These are phyloP conservation scores for Stentor roeselii DNA, from an alignment of 73 alveolate species.

Conservation along the genomic window DNA sequence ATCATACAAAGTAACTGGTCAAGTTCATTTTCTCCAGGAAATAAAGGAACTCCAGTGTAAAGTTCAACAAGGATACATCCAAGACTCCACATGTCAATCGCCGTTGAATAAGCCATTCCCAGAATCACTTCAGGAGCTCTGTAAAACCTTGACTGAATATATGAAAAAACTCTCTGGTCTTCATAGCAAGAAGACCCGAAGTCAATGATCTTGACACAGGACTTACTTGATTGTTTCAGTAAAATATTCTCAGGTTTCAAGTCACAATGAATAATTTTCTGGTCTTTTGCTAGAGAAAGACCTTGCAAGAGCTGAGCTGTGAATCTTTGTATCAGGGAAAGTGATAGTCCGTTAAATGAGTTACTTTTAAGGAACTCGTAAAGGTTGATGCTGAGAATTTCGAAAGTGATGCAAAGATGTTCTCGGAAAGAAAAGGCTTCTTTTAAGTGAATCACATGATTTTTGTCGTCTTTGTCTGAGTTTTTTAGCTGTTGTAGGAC, in stretches of 20 bases:
- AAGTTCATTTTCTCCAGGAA: constrained; percentile 68
- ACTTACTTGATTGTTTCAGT: constrained; percentile 49
- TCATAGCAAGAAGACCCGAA: constrained; percentile 80
- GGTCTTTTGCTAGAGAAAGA: constrained; percentile 45
- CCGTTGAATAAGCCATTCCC: constrained; percentile 86
- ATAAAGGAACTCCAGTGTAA: constrained; percentile 57
- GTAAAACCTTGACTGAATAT: constrained; percentile 88
- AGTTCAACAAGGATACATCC: constrained; percentile 91
- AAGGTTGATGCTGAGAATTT: constrained; percentile 63
- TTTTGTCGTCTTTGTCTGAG: constrained; percentile 37
- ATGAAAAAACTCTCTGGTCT: constrained; percentile 68
- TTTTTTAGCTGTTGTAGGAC: constrained; percentile 52
- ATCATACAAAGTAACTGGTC: constrained; percentile 73
- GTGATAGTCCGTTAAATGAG: constrained; percentile 63
- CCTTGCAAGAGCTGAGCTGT: constrained; percentile 62
- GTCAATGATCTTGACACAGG: constrained; percentile 71
- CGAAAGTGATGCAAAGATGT: constrained; percentile 67
- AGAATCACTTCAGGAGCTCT: constrained; percentile 96
- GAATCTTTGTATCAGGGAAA: constrained; percentile 55
- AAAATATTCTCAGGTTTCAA: constrained; percentile 82
- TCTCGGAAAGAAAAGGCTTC: constrained; percentile 72
- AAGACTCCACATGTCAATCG: constrained; percentile 96
- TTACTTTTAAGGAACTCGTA: constrained; percentile 65
- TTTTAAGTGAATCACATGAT: constrained; percentile 50
- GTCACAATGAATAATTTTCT: constrained; percentile 77